Evolutionary conservation across 2,329 filamentous ascomycete species (phyloP), one percentile per base, ranked within the genome.

Genomic region (Endoconidiophora laricicola): DNA sequence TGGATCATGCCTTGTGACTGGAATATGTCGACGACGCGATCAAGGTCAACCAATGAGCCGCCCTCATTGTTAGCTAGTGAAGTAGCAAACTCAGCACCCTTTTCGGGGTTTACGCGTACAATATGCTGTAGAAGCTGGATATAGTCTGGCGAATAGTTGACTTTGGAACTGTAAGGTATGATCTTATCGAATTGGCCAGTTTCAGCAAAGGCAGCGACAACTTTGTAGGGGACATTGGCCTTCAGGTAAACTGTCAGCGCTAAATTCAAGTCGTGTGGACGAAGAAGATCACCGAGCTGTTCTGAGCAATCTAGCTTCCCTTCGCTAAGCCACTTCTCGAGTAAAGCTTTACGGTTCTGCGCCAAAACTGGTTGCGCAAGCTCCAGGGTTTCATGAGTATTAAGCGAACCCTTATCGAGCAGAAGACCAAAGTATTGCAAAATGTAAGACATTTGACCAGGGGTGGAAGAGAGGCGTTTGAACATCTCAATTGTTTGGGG

Each of bases 391-490:
- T 98, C 91, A 57, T 94, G 84, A 62, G 82, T 80, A 69, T 98
- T 98, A 43, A 98, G 71, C 24, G 78, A 77, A 52, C 91, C 90
- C 75, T 98, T 95, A 64, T 98, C 93, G 33, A 98, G 74, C 41
- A 98, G 74, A 77, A 95, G 87, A 55, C 91, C 91, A 58, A 98
- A 98, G 68, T 98, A 98, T 63, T 96, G 91, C 48, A 98, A 73
- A 53, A 95, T 94, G 58, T 86, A 81, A 1, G 91, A 94, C 68
- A 98, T 86, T 63, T 93, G 84, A 42, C 86, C 86, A 33, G 81
- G 81, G 57, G 84, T 78, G 54, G 81, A 76, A 12, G 86, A 86
- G 14, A 93, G 73, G 50, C 77, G 78, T 76, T 96, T 96, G 70
- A 98, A 93, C 58, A 84, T 81, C 67, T 95, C 88, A 62, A 98